phyloP scores from a whole-genome alignment of 306 rosid species.

The Alnus rubra region DNA sequence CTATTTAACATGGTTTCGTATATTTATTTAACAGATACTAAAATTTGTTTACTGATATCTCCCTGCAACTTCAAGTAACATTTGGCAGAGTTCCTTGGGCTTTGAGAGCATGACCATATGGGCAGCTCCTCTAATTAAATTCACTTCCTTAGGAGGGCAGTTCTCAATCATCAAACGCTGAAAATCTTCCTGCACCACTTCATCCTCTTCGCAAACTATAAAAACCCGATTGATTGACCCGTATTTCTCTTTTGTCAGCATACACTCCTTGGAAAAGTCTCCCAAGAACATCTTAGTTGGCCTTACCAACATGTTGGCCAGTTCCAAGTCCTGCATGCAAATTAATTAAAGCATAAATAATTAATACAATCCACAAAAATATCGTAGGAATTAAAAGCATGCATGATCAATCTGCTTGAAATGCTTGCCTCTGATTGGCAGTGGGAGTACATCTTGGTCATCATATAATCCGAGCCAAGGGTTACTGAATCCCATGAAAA shows the following conservation, averaged over 20 bases:
- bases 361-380: not conserved
- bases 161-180: conserved; percentile 56
- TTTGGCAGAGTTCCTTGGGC: conserved; percentile 28
- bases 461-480: not conserved
- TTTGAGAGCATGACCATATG: conserved; percentile 45
- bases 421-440: not conserved
- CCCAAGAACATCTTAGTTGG: conserved; percentile 36
- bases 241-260: conserved; percentile 31
- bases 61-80: conserved; percentile 19
- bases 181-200: conserved; percentile 22
- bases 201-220: conserved; percentile 34
- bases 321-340: conserved; percentile 34
- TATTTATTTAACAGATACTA: no score
- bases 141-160: conserved; percentile 35
- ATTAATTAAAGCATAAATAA: not conserved
- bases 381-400: not conserved
- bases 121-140: conserved; percentile 46
- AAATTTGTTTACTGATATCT: not conserved
- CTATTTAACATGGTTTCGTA: no score
- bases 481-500: not conserved
- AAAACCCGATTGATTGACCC: conserved; percentile 43
- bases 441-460: not conserved
- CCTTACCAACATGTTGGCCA: conserved; percentile 37
- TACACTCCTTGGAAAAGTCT: conserved; percentile 39
- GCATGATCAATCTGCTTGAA: not conserved